These are phyloP conservation scores for Diaporthe sp. DNA, from an alignment of 2,329 filamentous ascomycete species.

Conservation along the genomic window DNA sequence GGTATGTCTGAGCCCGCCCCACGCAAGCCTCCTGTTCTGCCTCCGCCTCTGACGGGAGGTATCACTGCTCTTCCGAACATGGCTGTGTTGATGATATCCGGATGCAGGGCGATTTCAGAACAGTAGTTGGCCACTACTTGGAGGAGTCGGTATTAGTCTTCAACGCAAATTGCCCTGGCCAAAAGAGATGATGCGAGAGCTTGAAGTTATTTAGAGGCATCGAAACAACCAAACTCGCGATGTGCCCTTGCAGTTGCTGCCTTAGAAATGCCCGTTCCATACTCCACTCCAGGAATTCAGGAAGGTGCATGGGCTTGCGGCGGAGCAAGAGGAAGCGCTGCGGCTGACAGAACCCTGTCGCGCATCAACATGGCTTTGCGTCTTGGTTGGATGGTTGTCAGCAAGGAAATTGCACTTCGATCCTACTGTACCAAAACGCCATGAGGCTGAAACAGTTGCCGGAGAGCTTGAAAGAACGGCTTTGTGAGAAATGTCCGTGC, in stretches of 20 bases:
- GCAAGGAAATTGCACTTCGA: background rate
- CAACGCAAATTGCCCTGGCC: too few relatives aligned
- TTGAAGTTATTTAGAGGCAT: background rate
- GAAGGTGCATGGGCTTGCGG: background rate
- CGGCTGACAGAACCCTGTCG: background rate
- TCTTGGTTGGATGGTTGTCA: background rate
- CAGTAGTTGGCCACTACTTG: background rate
- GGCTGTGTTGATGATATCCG: background rate
- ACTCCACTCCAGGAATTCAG: background rate
- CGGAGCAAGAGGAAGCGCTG: background rate
- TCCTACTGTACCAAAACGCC: background rate
- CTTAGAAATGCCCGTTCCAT: background rate
- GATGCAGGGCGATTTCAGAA: too few relatives aligned
- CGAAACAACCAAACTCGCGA: background rate
- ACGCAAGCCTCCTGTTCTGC: background rate
- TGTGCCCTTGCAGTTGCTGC: background rate
- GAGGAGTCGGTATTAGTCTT: background rate
- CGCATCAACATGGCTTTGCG: background rate
- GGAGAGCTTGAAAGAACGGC: background rate
- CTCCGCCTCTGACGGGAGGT: background rate
- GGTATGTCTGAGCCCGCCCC: background rate
- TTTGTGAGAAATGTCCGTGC: background rate
- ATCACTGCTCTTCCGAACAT: background rate
- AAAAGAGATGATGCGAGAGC: too few relatives aligned
- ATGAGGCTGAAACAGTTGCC: conserved; percentile 4